These are phyloP conservation scores for Carex scoparia DNA, from an alignment of 176 grass and related monocot genomes.

Conservation along the genomic window DNA sequence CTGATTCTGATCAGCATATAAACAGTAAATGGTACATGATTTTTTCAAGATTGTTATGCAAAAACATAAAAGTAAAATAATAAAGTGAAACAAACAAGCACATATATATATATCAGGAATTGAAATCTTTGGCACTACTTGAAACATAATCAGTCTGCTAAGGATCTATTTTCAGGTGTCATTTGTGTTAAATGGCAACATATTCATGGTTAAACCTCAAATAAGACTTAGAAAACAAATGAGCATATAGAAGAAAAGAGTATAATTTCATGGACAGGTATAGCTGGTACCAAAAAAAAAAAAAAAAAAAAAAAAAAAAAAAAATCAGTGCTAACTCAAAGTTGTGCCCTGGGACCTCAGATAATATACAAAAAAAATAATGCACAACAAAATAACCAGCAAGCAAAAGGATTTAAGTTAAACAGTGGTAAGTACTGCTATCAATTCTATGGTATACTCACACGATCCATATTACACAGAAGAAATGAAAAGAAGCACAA, in stretches of 20 bases:
- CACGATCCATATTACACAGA: conserved; percentile 97
- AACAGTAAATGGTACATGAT: neutral
- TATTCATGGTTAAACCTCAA: neutral
- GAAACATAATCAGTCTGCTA: neutral
- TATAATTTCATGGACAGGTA: neutral
- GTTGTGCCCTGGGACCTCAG: neutral
- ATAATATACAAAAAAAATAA: neutral
- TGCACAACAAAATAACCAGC: neutral
- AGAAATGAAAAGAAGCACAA: conserved; percentile 84
- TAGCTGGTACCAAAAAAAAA: neutral
- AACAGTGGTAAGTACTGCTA: conserved; percentile 7
- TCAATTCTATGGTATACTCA: conserved; percentile 32
- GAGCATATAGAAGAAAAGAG: neutral
- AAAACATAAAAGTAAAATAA: neutral
- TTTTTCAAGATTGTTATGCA: neutral
- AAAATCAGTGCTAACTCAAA: neutral
- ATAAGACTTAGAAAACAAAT: neutral
- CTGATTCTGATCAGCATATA: neutral
- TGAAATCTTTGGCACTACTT: neutral
- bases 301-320: neutral
- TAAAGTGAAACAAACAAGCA: neutral
- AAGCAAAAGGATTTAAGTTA: neutral
- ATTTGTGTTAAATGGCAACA: neutral
- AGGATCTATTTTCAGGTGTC: neutral
- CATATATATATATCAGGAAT: neutral